phyloP scores from a whole-genome alignment of 2,329 filamentous ascomycete species.

The Claviceps sorghi region DNA sequence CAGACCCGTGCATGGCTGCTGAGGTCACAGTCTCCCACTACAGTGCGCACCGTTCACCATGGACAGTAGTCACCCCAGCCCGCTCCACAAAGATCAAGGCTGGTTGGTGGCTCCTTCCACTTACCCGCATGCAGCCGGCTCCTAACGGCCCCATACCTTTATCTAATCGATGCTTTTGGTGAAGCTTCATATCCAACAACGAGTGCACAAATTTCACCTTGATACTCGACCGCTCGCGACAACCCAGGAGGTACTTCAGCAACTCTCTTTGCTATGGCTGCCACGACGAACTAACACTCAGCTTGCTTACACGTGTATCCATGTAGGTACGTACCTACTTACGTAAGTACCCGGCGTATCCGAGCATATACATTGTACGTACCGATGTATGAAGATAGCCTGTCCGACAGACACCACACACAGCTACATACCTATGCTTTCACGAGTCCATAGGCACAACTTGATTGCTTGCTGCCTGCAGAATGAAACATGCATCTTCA shows the following conservation, averaged over 20 bases:
- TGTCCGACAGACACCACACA: too few species aligned
- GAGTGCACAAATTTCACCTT: neutral
- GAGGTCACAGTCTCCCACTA: too few species aligned
- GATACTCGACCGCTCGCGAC: neutral
- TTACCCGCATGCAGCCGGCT: neutral
- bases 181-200: neutral
- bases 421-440: neutral
- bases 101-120: neutral
- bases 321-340: too few species aligned
- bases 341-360: too few species aligned
- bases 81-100: neutral
- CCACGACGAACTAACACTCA: too few species aligned
- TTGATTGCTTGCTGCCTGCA: neutral
- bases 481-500: neutral
- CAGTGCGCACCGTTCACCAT: too few species aligned
- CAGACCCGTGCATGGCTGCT: too few species aligned
- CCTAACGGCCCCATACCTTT: neutral
- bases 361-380: too few species aligned
- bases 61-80: too few species aligned
- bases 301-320: too few species aligned
- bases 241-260: neutral
- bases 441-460: neutral
- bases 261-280: neutral
- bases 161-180: neutral
- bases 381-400: too few species aligned